Evolutionary conservation across 169 alveolate species (phyloP), one percentile per base, ranked within the genome.

Genomic region (Theileria equi): DNA sequence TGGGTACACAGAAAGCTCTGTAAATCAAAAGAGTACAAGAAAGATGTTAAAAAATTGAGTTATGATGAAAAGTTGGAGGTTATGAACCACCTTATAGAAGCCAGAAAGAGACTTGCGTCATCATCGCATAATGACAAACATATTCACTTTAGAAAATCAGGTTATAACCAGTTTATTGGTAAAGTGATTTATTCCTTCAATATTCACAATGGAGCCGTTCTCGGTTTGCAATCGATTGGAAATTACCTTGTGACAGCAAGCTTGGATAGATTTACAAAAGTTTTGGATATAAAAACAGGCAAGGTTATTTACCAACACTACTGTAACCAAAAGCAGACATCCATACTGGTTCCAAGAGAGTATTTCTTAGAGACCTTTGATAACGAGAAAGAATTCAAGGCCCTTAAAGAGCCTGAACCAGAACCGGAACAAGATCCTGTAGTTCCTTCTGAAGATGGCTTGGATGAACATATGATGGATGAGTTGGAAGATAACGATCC

Each of bases 191-290:
- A 58, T 16, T 49, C 63, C 61, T 77, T 55, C 34, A 44, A 34
- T 19, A 38, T 34, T 1, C 86, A 77, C 77, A 77, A 47, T 45
- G 86, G 86, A 35, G 68, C 86, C 4, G 77, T 67, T 8, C 38
- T 55, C 55, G 81, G 68, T 40, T 36, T 77, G 19, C 34, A n/a
- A 26, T 59, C 68, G 48, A 25, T 36, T 21, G 81, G 77, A 5
- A 28, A 65, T 35, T 65, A 77, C 40, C 53, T 77, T n/a, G 35
- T 77, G 16, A 35, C 86, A 0, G 80, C 59, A 10, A 61, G 81
- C 1, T 53, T 77, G 28, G 81, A 67, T 28, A 80, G 81, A 11
- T 66, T 53, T 35, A 36, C 71, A 31, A 60, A 29, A 26, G 70
- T 77, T 36, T 35, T 36, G 58, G 41, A 66, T 10, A 58, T 66